Conservation (phyloP, 805 yeast species). For the Pichia exigua region DNA sequence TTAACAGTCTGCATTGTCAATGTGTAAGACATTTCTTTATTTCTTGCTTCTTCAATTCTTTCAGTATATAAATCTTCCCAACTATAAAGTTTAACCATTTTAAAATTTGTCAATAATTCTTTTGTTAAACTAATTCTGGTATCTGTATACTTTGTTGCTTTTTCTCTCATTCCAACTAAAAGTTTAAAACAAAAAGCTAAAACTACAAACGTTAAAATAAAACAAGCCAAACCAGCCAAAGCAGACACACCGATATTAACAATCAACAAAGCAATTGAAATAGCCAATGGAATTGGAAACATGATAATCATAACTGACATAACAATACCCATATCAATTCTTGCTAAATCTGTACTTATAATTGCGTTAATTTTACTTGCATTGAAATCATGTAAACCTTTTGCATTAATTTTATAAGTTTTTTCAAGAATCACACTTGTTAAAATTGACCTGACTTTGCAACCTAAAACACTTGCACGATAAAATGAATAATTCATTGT, state of each 20-base stretch:
- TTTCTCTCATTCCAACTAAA: constrained; percentile 47
- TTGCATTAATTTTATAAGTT: constrained; percentile 53
- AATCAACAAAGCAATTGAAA: constrained; percentile 56
- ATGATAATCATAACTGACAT: constrained; percentile 59
- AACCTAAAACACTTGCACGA: constrained; percentile 54
- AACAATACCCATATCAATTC: constrained; percentile 68
- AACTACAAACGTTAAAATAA: constrained; percentile 39
- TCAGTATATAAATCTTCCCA: constrained; percentile 79
- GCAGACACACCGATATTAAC: constrained; percentile 66
- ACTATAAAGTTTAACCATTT: constrained; percentile 75
- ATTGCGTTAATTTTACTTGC: constrained; percentile 68
- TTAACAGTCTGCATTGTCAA: constrained; percentile 55
- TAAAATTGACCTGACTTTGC: constrained; percentile 58
- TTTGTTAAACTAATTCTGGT: constrained; percentile 65
- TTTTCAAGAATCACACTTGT: constrained; percentile 63
- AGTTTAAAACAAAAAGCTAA: constrained; percentile 40
- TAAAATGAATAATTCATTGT: constrained; percentile 58
- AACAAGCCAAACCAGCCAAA: constrained; percentile 57
- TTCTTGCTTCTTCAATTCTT: constrained; percentile 47
- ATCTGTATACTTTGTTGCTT: constrained; percentile 62
- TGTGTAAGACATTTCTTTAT: constrained; percentile 51
- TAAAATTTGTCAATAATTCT: constrained; percentile 72
- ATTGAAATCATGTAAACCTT: constrained; percentile 56
- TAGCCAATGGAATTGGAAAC: constrained; percentile 54
- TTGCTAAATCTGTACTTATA: constrained; percentile 72